A percentile compares a stretch with the other conserved stretches of the same genome.
phyloP scores from a whole-genome alignment of 352 stramenopile species.

The Pythium plurisporium region DNA sequence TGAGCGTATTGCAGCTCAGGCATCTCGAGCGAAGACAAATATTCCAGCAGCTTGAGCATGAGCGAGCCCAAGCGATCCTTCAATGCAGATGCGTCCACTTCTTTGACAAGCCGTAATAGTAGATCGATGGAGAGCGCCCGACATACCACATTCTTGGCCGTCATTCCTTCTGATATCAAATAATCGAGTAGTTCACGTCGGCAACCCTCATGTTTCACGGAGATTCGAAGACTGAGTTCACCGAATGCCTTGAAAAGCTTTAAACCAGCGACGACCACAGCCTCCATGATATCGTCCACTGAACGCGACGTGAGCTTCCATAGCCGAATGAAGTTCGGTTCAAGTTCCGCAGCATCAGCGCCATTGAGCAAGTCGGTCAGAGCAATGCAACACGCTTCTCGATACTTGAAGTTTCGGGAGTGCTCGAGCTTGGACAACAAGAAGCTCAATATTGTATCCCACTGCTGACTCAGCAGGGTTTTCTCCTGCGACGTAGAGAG shows the following conservation, averaged over 20 bases:
- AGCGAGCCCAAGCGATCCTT: slow-evolving; percentile 50
- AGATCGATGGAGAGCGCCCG: slow-evolving; percentile 66
- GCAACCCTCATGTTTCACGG: slow-evolving; percentile 41
- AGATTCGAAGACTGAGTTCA: slow-evolving; percentile 67
- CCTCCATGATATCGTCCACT: slow-evolving; percentile 77
- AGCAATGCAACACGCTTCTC: slow-evolving; percentile 59
- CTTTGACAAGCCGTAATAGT: slow-evolving; percentile 67
- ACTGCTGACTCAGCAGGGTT: slow-evolving; percentile 47
- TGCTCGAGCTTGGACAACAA: slow-evolving; percentile 50
- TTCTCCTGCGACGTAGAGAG: slow-evolving; percentile 37
- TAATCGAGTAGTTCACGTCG: slow-evolving; percentile 56
- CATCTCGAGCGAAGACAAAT: slow-evolving; percentile 81
- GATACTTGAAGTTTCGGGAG: slow-evolving; percentile 79
- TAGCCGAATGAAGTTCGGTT: slow-evolving; percentile 46
- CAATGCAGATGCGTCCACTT: slow-evolving; percentile 47
- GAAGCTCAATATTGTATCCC: slow-evolving; percentile 50
- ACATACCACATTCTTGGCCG: slow-evolving; percentile 61
- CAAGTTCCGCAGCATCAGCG: slow-evolving; percentile 37
- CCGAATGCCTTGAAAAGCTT: slow-evolving; percentile 74
- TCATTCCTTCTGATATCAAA: slow-evolving; percentile 64
- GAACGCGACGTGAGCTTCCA: slow-evolving; percentile 67
- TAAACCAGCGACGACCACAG: slow-evolving; percentile 51
- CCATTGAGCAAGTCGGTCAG: slow-evolving; percentile 65
- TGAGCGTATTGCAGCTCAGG: slow-evolving; percentile 80
- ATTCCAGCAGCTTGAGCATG: slow-evolving; percentile 65